phyloP scores from a whole-genome alignment of 2,329 filamentous ascomycete species.

The Hortaea sp. region DNA sequence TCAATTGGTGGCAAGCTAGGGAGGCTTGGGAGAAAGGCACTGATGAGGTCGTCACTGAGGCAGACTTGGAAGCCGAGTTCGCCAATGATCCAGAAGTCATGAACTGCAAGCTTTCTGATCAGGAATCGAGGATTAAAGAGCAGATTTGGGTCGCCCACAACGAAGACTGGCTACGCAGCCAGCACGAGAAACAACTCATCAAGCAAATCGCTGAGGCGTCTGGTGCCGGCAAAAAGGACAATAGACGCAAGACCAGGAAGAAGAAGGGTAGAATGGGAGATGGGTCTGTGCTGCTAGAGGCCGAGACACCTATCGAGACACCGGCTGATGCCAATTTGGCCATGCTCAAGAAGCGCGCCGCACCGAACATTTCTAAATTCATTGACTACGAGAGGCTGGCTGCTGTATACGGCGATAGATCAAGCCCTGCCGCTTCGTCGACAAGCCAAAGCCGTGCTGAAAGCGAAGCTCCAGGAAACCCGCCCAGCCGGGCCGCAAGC shows the following conservation, averaged over 20 bases:
- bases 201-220: conserved; percentile 52
- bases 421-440: neutral
- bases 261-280: conserved; percentile 34
- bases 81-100: conserved; percentile 79
- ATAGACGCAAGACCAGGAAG: conserved; percentile 34
- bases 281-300: conserved; percentile 32
- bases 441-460: conserved; percentile 3
- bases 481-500: neutral
- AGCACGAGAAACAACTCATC: conserved; percentile 74
- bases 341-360: conserved; percentile 37
- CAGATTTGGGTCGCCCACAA: conserved; percentile 92
- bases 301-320: conserved; percentile 31
- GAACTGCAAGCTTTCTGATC: conserved; percentile 63
- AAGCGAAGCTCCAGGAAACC: conserved; percentile 2
- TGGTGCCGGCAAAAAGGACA: conserved; percentile 22
- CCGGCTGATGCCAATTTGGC: conserved; percentile 35
- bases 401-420: conserved; percentile 27
- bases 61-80: conserved; percentile 55
- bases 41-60: conserved; percentile 38
- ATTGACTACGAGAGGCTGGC: conserved; percentile 39
- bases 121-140: conserved; percentile 75
- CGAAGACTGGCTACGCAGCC: conserved; percentile 79
- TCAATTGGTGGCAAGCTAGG: conserved; percentile 30
- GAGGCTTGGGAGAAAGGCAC: conserved; percentile 46
- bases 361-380: conserved; percentile 31